phyloP scores from a whole-genome alignment of 1,284 basidiomycete genomes.

The Malassezia japonica region DNA sequence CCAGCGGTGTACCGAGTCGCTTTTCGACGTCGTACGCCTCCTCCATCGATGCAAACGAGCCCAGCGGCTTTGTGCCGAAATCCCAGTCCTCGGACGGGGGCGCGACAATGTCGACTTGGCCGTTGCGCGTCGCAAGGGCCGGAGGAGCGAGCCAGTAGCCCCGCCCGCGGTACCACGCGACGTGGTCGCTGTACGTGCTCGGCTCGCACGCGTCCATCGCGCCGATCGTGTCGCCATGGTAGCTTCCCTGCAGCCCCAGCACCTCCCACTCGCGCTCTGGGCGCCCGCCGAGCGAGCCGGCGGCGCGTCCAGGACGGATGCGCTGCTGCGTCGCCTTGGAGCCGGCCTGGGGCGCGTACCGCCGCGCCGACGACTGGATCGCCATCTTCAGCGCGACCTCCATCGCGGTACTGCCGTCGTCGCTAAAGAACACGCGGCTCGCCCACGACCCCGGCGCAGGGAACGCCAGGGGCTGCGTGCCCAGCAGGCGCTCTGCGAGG shows the following conservation, averaged over 20 bases:
- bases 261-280: conserved; percentile 58
- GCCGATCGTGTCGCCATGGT: conserved; percentile 96
- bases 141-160: conserved; percentile 92
- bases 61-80: neutral
- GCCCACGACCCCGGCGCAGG: conserved; percentile 78
- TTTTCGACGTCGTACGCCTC: conserved; percentile 64
- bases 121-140: conserved; percentile 56
- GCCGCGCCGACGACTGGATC: conserved; percentile 25
- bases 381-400: conserved; percentile 95
- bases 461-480: conserved; percentile 36
- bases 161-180: conserved; percentile 88
- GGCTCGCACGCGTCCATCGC: conserved; percentile 87
- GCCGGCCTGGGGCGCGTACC: conserved; percentile 26
- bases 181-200: conserved; percentile 69
- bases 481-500: conserved; percentile 62
- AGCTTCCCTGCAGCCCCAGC: conserved; percentile 80
- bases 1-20: conserved; percentile 59
- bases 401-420: conserved; percentile 91
- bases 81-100: neutral
- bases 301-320: conserved; percentile 15
- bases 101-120: conserved; percentile 21
- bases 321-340: conserved; percentile 24
- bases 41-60: conserved; percentile 52
- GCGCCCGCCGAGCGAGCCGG: conserved; percentile 26
- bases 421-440: conserved; percentile 77